Evolutionary conservation across 129 eudicot genomes (phyloP).

Genomic region (Pseudognaphalium luteoalbum): DNA sequence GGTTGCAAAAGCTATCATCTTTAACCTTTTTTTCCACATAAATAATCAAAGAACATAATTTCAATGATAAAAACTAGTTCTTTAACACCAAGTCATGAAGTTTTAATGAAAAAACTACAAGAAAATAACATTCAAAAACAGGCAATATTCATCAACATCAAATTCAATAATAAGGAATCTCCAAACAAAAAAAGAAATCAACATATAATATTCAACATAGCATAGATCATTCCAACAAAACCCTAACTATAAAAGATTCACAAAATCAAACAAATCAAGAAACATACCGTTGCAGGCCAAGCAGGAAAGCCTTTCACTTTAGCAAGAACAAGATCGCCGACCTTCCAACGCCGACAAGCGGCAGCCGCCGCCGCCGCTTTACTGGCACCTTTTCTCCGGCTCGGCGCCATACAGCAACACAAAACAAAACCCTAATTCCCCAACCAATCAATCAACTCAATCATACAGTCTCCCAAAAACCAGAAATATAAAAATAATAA

Average conservation of each 20-base stretch:
- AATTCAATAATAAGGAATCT: background rate
- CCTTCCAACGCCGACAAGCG: constrained; percentile 84
- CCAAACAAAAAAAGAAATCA: background rate
- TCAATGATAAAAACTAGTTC: background rate
- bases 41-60: background rate
- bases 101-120: background rate
- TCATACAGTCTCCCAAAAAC: constrained; percentile 14
- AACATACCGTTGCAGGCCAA: constrained; percentile 96
- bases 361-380: constrained; percentile 84
- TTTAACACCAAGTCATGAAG: background rate
- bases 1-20: background rate
- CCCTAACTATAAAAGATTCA: constrained; percentile 23
- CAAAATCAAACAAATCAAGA: background rate
- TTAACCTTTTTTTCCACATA: background rate
- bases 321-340: constrained; percentile 96
- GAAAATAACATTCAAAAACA: background rate
- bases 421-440: constrained; percentile 23
- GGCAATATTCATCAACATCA: background rate
- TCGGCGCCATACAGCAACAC: constrained; percentile 70
- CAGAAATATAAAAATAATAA: background rate
- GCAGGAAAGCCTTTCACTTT: constrained; percentile 97
- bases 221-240: background rate
- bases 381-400: constrained; percentile 68
- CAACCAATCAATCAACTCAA: constrained; percentile 33
- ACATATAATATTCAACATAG: background rate